A percentile compares a stretch with the other conserved stretches of the same genome.
Evolutionary conservation across 1,284 basidiomycete genomes (phyloP).

Genomic region (Irpex lacteus): DNA sequence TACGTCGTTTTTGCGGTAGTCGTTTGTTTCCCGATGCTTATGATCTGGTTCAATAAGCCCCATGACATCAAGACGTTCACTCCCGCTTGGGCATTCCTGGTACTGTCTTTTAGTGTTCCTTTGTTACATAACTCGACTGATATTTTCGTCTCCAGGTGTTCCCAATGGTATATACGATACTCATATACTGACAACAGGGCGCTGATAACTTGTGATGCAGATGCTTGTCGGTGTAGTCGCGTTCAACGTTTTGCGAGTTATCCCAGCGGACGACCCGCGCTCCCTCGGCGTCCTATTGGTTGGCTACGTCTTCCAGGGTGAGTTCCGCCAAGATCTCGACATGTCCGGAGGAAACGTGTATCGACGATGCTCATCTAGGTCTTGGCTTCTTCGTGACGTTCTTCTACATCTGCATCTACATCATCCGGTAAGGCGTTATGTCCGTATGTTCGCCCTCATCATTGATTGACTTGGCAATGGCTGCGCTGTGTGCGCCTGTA

Average conservation of each 20-base stretch:
- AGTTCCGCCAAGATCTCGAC: conserved; percentile 4
- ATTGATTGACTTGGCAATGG: not conserved
- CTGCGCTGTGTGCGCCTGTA: conserved; percentile 11
- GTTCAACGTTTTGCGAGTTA: conserved; percentile 41
- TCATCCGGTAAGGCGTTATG: conserved; percentile 34
- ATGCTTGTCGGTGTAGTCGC: conserved; percentile 50
- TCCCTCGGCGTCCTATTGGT: conserved; percentile 40
- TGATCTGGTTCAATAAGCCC: conserved; percentile 49
- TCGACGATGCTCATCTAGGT: conserved; percentile 23
- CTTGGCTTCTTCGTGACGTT: conserved; percentile 50
- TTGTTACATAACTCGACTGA: not conserved
- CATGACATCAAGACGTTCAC: conserved; percentile 44
- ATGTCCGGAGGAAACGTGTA: not conserved
- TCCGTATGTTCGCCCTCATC: not conserved
- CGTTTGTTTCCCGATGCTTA: conserved; percentile 46
- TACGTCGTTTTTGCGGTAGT: conserved; percentile 39
- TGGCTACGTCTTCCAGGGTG: conserved; percentile 50
- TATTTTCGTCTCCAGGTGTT: conserved; percentile 33
- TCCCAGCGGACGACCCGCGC: conserved; percentile 34
- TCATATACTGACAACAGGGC: not conserved
- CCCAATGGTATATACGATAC: conserved; percentile 35
- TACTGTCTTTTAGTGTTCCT: conserved; percentile 19
- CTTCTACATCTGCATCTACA: conserved; percentile 49
- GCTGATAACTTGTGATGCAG: conserved; percentile 21
- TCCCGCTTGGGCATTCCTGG: conserved; percentile 47